Base-by-base conservation (phyloP, 768 basidiomycete species). In the Plicaturopsis crispa region DNA sequence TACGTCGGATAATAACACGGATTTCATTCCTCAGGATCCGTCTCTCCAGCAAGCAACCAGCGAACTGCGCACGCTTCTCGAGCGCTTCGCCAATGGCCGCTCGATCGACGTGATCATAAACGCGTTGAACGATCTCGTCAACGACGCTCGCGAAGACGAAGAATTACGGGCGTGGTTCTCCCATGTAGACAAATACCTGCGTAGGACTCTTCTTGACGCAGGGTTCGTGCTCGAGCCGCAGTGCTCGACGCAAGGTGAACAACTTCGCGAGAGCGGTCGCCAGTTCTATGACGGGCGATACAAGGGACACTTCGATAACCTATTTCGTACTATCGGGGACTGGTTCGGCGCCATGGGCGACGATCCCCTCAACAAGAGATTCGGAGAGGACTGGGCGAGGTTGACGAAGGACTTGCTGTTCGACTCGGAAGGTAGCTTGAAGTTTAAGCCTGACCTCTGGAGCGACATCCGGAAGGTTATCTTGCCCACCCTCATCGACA, bases 371-470 rank as follows among this genome's bases (percentile, higher is more conserved):
- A 92, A 92, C 67, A 68, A 71, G 42, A 70, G 74, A 24, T 83
- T 96, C 51, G 89, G 86, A 18, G 72, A 86, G 40, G 88, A 92
- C 55, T 86, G 80, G 80, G 78, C 75, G 1, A 69, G 84, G 6
- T 67, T 94, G 17, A 88, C 87, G 24, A 79, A 72, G 46, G 86
- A 94, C 47, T 53, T 98, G n/a, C 66, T 96, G 10, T 87, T 90
- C 45, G 74, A 85, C 48, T 65, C 60, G 32, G 85, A 93, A 44
- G 93, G 92, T 6, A 76, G 74, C 44, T 67, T 96, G 40, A 79
- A 79, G 55, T 96, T 90, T 73, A 96, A 97, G 67, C 74, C 80
- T 3, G 73, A 82, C 22, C 64, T 98, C 2, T 89, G 93, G 93
- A 75, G 76, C 48, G 93, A 98, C 54, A 76, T 97, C 32, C 69